A percentile compares a stretch with the other conserved stretches of the same genome.
phyloP scores from a whole-genome alignment of 2,329 filamentous ascomycete genomes.

The Colletotrichum agaves region DNA sequence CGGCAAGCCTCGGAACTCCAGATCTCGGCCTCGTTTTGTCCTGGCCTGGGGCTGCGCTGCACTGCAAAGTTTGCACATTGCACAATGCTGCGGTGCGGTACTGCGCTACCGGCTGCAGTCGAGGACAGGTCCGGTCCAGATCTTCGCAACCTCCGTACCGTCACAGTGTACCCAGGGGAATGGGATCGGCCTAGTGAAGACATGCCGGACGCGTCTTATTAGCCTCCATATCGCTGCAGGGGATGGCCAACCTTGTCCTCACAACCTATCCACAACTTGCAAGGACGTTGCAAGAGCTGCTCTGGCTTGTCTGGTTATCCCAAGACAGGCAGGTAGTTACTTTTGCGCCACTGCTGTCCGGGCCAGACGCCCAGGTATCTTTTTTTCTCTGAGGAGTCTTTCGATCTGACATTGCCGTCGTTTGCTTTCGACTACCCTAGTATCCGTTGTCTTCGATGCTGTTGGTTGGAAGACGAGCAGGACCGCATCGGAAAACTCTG shows the following conservation, averaged over 20 bases:
- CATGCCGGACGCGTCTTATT: conserved; percentile 39
- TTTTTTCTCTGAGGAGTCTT: neutral
- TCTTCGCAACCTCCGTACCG: conserved; percentile 33
- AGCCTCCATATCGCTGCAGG: conserved; percentile 38
- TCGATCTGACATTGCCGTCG: conserved; percentile 15
- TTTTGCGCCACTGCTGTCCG: conserved; percentile 26
- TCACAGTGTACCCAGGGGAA: conserved; percentile 37
- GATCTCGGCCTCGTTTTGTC: conserved; percentile 9
- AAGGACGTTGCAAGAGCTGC: conserved; percentile 26
- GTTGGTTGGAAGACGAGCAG: neutral
- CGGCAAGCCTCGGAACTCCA: conserved; percentile 33
- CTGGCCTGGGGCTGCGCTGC: conserved; percentile 14
- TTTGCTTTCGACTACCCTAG: neutral
- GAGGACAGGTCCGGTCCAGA: conserved; percentile 33
- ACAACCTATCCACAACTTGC: conserved; percentile 1
- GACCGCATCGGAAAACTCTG: neutral
- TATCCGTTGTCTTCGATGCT: neutral
- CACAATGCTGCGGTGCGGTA: conserved; percentile 10
- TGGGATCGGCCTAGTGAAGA: conserved; percentile 38
- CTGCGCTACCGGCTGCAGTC: conserved; percentile 33
- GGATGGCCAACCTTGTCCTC: conserved; percentile 27
- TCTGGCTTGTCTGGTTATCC: neutral
- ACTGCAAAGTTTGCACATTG: conserved; percentile 15
- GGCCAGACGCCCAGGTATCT: conserved; percentile 18
- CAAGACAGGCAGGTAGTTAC: conserved; percentile 36